phyloP scores from a whole-genome alignment of 768 basidiomycete genomes.

The Scleroderma citrinum region DNA sequence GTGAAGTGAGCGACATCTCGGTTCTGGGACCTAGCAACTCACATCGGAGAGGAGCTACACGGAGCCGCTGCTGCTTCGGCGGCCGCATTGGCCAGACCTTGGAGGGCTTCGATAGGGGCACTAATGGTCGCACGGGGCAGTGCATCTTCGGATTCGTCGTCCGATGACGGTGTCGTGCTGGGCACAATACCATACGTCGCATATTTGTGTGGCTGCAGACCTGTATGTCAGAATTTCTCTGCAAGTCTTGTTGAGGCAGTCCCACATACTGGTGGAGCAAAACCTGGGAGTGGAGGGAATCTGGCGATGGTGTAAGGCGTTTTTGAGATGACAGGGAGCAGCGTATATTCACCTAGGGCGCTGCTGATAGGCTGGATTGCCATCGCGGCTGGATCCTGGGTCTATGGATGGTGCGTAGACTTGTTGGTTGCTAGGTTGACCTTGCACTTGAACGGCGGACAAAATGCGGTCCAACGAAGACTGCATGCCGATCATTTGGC shows the following conservation, averaged over 20 bases:
- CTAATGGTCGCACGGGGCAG: constrained; percentile 78
- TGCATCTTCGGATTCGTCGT: constrained; percentile 89
- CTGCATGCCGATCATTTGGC: constrained; percentile 94
- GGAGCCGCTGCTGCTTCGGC: constrained; percentile 86
- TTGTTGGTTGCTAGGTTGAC: constrained; percentile 25
- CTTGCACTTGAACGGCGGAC: constrained; percentile 49
- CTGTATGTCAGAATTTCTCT: constrained; percentile 12
- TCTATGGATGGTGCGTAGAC: constrained; percentile 9
- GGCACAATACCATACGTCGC: constrained; percentile 87
- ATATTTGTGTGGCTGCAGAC: constrained; percentile 73
- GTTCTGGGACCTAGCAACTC: constrained; percentile 1
- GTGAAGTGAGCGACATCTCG: neutral
- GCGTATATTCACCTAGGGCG: constrained; percentile 30
- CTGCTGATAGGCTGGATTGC: constrained; percentile 23
- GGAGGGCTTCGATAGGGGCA: constrained; percentile 91
- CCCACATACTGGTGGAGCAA: constrained; percentile 74
- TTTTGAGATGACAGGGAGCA: constrained; percentile 18
- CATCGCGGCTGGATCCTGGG: constrained; percentile 21
- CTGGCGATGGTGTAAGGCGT: constrained; percentile 28
- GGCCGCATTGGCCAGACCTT: constrained; percentile 91
- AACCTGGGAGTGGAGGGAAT: constrained; percentile 88
- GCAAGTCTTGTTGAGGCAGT: constrained; percentile 8
- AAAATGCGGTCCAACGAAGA: constrained; percentile 82
- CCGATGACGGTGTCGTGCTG: constrained; percentile 77
- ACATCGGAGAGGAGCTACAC: constrained; percentile 60